Conservation (phyloP, 176 grass and related monocot genomes). For the Juncus inflexus region DNA sequence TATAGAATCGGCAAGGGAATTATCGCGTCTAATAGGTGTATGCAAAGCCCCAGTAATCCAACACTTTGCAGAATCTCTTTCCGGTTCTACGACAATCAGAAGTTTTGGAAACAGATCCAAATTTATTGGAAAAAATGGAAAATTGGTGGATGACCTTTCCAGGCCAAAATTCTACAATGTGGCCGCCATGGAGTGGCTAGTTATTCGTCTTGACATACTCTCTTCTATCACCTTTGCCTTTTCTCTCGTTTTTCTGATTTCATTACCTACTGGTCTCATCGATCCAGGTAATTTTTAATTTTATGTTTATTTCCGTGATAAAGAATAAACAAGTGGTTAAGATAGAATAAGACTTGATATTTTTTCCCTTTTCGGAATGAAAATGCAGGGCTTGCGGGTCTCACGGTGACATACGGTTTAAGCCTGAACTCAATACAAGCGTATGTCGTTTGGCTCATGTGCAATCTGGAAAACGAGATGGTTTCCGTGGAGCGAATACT, state of each 20-base stretch:
- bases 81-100: constrained; percentile 77
- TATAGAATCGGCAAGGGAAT: constrained; percentile 65
- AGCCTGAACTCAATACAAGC: constrained; percentile 74
- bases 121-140: constrained; percentile 54
- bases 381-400: constrained; percentile 58
- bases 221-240: constrained; percentile 58
- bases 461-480: constrained; percentile 70
- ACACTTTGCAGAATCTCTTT: constrained; percentile 86
- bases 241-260: constrained; percentile 41
- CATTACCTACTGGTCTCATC: constrained; percentile 36
- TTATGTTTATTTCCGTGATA: too few relatives aligned
- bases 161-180: constrained; percentile 64
- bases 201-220: constrained; percentile 56
- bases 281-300: constrained; percentile 44
- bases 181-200: constrained; percentile 71
- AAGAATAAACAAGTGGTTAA: too few relatives aligned
- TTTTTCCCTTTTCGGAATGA: background rate
- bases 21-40: constrained; percentile 61
- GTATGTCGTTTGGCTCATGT: constrained; percentile 71
- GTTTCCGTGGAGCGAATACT: constrained; percentile 92
- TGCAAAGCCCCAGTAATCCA: constrained; percentile 91
- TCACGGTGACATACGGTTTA: constrained; percentile 85
- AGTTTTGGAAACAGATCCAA: constrained; percentile 66
- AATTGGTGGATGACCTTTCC: constrained; percentile 62
- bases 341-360: background rate